A percentile compares a stretch with the other conserved stretches of the same genome.
Evolutionary conservation across 2,329 filamentous ascomycete genomes (phyloP).

Genomic region (Cladophialophora bantiana): DNA sequence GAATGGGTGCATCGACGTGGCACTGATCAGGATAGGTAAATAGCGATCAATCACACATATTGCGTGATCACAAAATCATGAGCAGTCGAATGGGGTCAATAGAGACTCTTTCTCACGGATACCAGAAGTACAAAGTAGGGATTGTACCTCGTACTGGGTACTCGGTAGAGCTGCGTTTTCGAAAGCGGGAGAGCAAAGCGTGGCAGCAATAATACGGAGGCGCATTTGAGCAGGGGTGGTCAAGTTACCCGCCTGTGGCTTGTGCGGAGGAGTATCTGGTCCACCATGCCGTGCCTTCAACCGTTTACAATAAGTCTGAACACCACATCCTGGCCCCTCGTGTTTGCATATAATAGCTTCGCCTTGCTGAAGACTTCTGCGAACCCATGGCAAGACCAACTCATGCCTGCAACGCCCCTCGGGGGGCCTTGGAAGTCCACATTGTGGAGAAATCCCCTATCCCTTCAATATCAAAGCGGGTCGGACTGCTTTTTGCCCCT

Average conservation of each 20-base stretch:
- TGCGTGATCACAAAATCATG: background rate
- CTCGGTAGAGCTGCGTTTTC: no score
- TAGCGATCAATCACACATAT: conserved; percentile 9
- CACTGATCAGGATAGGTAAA: background rate
- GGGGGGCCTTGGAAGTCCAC: background rate
- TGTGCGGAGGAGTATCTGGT: background rate
- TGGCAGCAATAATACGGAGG: background rate
- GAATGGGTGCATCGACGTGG: conserved; percentile 84
- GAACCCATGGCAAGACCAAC: background rate
- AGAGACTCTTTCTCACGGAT: background rate
- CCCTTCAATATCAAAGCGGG: background rate
- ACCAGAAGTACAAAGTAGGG: background rate
- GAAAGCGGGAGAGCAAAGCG: background rate
- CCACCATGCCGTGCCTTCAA: background rate
- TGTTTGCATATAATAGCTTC: background rate
- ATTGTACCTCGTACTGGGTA: background rate
- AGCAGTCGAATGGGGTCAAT: background rate
- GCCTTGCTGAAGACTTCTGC: background rate
- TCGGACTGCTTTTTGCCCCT: background rate
- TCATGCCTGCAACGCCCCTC: background rate
- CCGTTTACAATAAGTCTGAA: background rate
- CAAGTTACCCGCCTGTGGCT: background rate
- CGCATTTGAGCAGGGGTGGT: background rate
- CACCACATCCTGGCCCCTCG: background rate
- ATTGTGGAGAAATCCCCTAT: background rate